These are phyloP conservation scores for Vanrija sp. DNA, from an alignment of 1,284 basidiomycete genomes.

Conservation along the genomic window DNA sequence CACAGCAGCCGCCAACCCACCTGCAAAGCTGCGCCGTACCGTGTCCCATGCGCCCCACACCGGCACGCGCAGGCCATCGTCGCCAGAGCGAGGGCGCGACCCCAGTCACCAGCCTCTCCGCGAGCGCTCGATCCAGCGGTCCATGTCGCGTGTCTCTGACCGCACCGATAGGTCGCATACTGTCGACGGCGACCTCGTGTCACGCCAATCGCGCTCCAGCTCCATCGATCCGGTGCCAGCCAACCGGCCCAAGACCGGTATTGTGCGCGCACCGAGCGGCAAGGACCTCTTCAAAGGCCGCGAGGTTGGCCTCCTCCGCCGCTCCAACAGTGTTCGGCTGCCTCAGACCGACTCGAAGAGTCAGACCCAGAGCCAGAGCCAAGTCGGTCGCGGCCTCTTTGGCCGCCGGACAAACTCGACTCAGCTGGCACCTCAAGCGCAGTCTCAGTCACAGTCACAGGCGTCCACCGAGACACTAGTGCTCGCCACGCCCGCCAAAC, in stretches of 20 bases:
- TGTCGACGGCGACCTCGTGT: neutral
- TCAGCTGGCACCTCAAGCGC: neutral
- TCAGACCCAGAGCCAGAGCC: constrained; percentile 4
- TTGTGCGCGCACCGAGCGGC: constrained; percentile 32
- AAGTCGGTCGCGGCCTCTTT: constrained; percentile 17
- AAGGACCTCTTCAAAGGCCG: constrained; percentile 31
- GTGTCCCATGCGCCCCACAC: too few species aligned
- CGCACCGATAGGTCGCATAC: too few species aligned
- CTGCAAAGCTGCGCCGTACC: too few species aligned
- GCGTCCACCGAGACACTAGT: constrained; percentile 29
- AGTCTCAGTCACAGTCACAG: constrained; percentile 2
- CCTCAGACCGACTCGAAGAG: constrained; percentile 10
- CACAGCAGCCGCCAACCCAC: neutral
- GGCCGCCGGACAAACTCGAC: constrained; percentile 11
- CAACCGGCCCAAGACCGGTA: neutral
- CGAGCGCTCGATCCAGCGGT: neutral
- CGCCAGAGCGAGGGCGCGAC: too few species aligned
- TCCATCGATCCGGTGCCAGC: neutral
- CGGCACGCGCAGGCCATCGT: too few species aligned
- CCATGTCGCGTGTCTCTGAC: neutral
- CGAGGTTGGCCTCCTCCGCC: constrained; percentile 7
- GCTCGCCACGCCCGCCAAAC: constrained; percentile 42
- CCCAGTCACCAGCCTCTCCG: neutral
- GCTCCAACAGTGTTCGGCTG: neutral
- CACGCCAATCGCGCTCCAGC: constrained; percentile 1